Base-by-base conservation (phyloP, 1,139 yeast species). In the Taphrina pruni region DNA sequence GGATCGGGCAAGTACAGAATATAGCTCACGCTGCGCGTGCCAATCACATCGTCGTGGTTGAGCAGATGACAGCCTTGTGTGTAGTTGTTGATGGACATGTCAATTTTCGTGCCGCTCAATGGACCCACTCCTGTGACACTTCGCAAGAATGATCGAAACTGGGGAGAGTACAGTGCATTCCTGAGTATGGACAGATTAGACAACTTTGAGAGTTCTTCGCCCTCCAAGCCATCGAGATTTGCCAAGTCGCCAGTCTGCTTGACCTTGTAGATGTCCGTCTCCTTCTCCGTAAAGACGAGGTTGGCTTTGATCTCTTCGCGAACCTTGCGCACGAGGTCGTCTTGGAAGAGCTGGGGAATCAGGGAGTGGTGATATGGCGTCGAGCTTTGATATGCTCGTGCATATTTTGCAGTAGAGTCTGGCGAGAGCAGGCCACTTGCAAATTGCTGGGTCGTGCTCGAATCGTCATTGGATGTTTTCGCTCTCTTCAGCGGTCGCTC, bases 21-120 rank as follows among this genome's bases (percentile, higher is more conserved):
- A 76, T 92, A 95, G 74, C 97, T 90, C 51, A 95, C 94, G 72
- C 98, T 82, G 76, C 99, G 83, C 2, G 97, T 88, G 0, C 99
- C 99, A 78, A 95, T 94, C 41, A 95, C 99, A 78, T 95, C 99
- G 79, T 95, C 99, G 77, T 95, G 99, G 14, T 97, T 91, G 71
- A 95, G 82, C 72, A 95, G 81, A 79, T 95, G 99, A 76, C 98
- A 94, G 1, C 97, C 96, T 76, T 90, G 89, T 66, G 89, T 88
- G 79, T 95, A 95, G 1, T 96, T 88, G 77, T 94, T 94, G 74
- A 94, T 86, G 71, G 96, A 88, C 88, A 95, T 88, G 77, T 95
- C 99, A 48, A 96, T 93, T 77, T 91, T 91, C 45, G 83, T 76
- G 7, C 97, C 98, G 73, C 97, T 89, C 66, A 95, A 80, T 73